These are phyloP conservation scores for Carpinus viminea DNA, from an alignment of 306 rosid genomes.

Conservation along the genomic window DNA sequence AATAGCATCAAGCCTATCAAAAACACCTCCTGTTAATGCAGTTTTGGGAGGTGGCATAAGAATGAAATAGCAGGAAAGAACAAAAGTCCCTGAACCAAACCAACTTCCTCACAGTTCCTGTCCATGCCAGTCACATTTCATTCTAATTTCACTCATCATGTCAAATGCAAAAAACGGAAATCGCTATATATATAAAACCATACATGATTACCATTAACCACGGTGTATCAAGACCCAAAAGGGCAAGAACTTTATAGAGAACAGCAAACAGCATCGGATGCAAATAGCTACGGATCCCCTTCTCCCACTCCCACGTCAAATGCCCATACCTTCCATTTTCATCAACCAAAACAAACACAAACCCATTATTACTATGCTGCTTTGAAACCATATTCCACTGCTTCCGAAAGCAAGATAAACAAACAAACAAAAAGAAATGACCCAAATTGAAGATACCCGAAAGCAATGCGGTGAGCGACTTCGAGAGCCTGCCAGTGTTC, in stretches of 20 bases:
- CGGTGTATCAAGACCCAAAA: constrained; percentile 68
- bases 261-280: constrained; percentile 82
- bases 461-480: constrained; percentile 81
- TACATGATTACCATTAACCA: constrained; percentile 72
- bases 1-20: not conserved
- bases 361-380: constrained; percentile 13
- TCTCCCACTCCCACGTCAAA: constrained; percentile 95
- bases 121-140: not conserved
- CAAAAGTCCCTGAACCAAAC: not conserved
- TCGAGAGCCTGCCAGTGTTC: constrained; percentile 98
- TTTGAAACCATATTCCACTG: not conserved
- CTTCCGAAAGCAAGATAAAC: constrained; percentile 1
- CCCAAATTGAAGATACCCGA: constrained; percentile 49
- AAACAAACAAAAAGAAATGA: not conserved
- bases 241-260: constrained; percentile 64
- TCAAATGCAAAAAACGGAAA: not conserved
- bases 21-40: not conserved
- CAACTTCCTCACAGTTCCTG: not conserved
- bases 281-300: constrained; percentile 81
- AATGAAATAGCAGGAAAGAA: not conserved
- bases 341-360: constrained; percentile 1
- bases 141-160: not conserved
- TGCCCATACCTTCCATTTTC: constrained; percentile 71
- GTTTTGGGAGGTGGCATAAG: not conserved
- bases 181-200: not conserved